Evolutionary conservation across 2,329 filamentous ascomycete genomes (phyloP).

Genomic region (Botrytis byssoidea): DNA sequence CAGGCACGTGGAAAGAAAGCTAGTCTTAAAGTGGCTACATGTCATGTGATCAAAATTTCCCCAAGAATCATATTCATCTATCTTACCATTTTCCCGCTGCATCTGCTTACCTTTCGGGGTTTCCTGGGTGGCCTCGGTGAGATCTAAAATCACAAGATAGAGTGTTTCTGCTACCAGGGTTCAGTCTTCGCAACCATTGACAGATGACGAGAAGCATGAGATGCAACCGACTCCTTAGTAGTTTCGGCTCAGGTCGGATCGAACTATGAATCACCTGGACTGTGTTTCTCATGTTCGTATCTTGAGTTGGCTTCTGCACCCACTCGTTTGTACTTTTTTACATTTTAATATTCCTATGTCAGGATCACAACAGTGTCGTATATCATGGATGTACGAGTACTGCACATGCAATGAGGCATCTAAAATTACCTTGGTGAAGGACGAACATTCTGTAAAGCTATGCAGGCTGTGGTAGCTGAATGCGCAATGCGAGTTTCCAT

Average conservation of each 20-base stretch:
- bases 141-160: background rate
- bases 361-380: background rate
- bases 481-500: constrained; percentile 11
- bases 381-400: background rate
- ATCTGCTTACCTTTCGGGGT: background rate
- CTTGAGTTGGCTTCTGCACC: background rate
- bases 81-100: background rate
- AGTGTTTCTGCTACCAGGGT: background rate
- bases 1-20: background rate
- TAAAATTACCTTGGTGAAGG: background rate
- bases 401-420: constrained; percentile 14
- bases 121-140: background rate
- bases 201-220: background rate
- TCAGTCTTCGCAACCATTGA: background rate
- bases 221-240: background rate
- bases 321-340: background rate
- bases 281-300: background rate
- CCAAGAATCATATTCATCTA: background rate
- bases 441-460: background rate
- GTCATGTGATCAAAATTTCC: background rate
- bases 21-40: background rate
- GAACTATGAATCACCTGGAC: constrained; percentile 13
- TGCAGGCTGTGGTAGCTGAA: constrained; percentile 10
- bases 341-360: background rate
- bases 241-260: background rate